A percentile compares a stretch with the other conserved stretches of the same genome.
phyloP scores from a whole-genome alignment of 108 stramenopile species.

The Fistulifera pelliculosa region DNA sequence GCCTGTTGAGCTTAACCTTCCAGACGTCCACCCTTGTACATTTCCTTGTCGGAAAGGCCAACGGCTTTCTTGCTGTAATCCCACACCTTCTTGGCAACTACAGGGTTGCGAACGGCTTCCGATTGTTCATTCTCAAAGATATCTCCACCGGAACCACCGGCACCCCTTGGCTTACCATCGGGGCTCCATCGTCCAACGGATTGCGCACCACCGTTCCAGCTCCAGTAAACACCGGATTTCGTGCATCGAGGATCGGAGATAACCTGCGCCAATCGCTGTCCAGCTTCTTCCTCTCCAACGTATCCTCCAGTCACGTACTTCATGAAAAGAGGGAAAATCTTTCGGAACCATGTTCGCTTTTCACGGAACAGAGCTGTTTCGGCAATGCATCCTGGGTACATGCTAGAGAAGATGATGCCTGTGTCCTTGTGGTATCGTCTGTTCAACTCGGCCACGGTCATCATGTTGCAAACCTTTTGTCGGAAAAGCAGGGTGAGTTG shows the following conservation, averaged over 20 bases:
- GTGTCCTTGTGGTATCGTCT: slow-evolving; percentile 80
- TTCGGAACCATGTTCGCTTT: slow-evolving; percentile 94
- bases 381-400: slow-evolving; percentile 98
- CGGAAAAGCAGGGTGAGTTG: slow-evolving; percentile 6
- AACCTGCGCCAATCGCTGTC: slow-evolving; percentile 80
- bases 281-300: slow-evolving; percentile 82
- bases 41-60: slow-evolving; percentile 67
- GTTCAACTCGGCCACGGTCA: slow-evolving; percentile 86
- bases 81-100: slow-evolving; percentile 81
- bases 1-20: slow-evolving; percentile 12
- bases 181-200: slow-evolving; percentile 71
- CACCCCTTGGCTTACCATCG: slow-evolving; percentile 79
- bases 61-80: slow-evolving; percentile 70
- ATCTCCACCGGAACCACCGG: slow-evolving; percentile 91
- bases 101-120: slow-evolving; percentile 75
- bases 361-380: slow-evolving; percentile 92
- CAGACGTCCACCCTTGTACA: slow-evolving; percentile 48
- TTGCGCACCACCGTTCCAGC: slow-evolving; percentile 94
- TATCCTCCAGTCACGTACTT: slow-evolving; percentile 82
- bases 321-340: slow-evolving; percentile 21
- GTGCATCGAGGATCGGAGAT: slow-evolving; percentile 75
- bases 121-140: slow-evolving; percentile 88
- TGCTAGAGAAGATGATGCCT: slow-evolving; percentile 86
- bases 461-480: slow-evolving; percentile 61
- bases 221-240: slow-evolving; percentile 90